Percentiles rank a stretch among this genome's conserved stretches.
phyloP scores from a whole-genome alignment of 805 yeast genomes.

The Wickerhamomyces alni region DNA sequence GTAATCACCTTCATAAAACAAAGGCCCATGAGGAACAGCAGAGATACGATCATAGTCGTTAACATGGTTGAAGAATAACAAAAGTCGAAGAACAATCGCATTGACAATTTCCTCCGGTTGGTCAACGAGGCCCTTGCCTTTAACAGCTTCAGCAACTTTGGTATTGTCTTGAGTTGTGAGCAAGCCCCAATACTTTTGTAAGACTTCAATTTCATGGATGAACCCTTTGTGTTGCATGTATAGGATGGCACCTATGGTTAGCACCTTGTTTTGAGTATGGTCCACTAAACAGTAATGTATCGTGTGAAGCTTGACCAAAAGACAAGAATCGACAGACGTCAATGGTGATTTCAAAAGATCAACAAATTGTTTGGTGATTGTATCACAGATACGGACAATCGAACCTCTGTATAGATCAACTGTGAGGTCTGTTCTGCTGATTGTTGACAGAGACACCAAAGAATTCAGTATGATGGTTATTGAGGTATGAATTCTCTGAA shows the following conservation, averaged over 20 bases:
- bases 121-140: conserved; percentile 26
- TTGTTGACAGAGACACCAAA: conserved; percentile 38
- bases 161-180: conserved; percentile 19
- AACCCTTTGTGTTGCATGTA: conserved; percentile 49
- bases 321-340: conserved; percentile 17
- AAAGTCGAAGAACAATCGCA: conserved; percentile 35
- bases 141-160: not conserved
- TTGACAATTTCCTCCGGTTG: conserved; percentile 30
- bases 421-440: conserved; percentile 40
- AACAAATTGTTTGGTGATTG: conserved; percentile 19
- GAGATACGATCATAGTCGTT: conserved; percentile 30
- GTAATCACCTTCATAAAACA: conserved; percentile 34
- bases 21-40: conserved; percentile 26
- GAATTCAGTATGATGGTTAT: conserved; percentile 37
- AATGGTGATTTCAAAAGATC: conserved; percentile 16
- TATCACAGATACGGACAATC: conserved; percentile 36
- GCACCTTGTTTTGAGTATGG: conserved; percentile 26
- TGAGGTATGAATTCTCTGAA: conserved; percentile 41
- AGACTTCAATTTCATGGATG: conserved; percentile 24
- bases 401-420: conserved; percentile 30
- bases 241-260: conserved; percentile 36
- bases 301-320: conserved; percentile 31
- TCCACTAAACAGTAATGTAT: conserved; percentile 29
- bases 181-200: conserved; percentile 23
- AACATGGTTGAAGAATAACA: conserved; percentile 41